Evolutionary conservation across 208 protist species (phyloP).

Genomic region (Acanthamoeba castellanii): DNA sequence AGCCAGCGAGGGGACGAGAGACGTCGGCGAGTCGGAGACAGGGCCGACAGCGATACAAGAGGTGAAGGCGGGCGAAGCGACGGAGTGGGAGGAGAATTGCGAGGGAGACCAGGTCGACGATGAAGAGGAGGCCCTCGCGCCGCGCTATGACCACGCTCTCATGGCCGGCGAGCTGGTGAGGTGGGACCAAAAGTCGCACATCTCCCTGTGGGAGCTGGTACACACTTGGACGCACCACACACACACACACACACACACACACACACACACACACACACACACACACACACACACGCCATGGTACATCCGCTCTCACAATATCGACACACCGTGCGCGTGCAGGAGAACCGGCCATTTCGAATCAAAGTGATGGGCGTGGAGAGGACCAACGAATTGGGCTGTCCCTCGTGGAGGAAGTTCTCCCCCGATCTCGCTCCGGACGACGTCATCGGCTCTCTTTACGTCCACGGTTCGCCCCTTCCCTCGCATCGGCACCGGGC

Average conservation of each 20-base stretch:
- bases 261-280: neutral
- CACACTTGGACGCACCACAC: neutral
- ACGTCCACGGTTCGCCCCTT: neutral
- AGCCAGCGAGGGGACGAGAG: neutral
- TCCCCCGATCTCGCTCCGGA: neutral
- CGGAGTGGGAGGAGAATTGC: neutral
- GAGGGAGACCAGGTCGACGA: neutral
- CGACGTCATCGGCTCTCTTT: neutral
- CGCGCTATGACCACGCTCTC: slow-evolving; percentile 8
- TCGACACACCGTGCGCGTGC: neutral
- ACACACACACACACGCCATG: neutral
- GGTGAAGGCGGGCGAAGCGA: neutral
- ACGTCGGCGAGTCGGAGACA: neutral
- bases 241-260: no score
- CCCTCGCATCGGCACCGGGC: neutral
- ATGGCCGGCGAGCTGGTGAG: neutral
- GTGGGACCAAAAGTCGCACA: slow-evolving; percentile 8
- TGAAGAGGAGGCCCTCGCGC: neutral
- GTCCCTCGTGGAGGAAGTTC: slow-evolving; percentile 2
- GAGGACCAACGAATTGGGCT: neutral
- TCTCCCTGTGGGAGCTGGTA: slow-evolving; percentile 37
- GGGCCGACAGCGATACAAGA: neutral
- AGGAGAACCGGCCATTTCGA: neutral
- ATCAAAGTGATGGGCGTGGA: neutral
- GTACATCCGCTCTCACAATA: no score